A percentile compares a stretch with the other conserved stretches of the same genome.
Conservation (phyloP, 768 basidiomycete species). For the Antrodiella citrinella region DNA sequence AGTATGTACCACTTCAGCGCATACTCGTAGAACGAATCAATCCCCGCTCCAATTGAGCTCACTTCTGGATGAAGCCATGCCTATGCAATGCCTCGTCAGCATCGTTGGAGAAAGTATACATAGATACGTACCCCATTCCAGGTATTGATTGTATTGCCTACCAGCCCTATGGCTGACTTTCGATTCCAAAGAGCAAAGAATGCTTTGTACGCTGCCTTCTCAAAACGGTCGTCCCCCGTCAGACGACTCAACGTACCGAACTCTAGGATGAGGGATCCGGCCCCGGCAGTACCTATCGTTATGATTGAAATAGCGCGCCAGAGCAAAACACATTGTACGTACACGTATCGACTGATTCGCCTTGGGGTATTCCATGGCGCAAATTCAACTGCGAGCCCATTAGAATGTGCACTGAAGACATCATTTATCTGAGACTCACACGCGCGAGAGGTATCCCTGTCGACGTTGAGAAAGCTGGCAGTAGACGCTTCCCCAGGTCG, state of each 20-base stretch:
- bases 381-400: conserved; percentile 59
- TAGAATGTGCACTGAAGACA: too few species aligned
- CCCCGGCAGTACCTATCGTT: conserved; percentile 77
- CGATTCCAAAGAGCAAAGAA: conserved; percentile 95
- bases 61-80: conserved; percentile 71
- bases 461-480: conserved; percentile 88
- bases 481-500: conserved; percentile 77
- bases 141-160: conserved; percentile 84
- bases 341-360: conserved; percentile 85
- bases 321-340: conserved; percentile 23
- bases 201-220: conserved; percentile 81
- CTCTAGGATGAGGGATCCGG: conserved; percentile 88
- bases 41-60: conserved; percentile 84
- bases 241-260: conserved; percentile 90
- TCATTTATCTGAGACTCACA: conserved; percentile 30
- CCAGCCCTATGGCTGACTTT: conserved; percentile 71
- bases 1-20: conserved; percentile 88
- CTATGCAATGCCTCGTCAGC: conserved; percentile 26
- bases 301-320: conserved; percentile 1
- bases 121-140: conserved; percentile 67
- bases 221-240: conserved; percentile 84
- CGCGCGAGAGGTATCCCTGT: conserved; percentile 92
- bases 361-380: conserved; percentile 63
- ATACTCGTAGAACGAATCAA: conserved; percentile 95
- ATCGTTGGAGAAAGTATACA: conserved; percentile 4